Percentiles rank a stretch among this genome's conserved stretches.
Evolutionary conservation across 305 asterid species (phyloP).

Genomic region (Galium porrigens): DNA sequence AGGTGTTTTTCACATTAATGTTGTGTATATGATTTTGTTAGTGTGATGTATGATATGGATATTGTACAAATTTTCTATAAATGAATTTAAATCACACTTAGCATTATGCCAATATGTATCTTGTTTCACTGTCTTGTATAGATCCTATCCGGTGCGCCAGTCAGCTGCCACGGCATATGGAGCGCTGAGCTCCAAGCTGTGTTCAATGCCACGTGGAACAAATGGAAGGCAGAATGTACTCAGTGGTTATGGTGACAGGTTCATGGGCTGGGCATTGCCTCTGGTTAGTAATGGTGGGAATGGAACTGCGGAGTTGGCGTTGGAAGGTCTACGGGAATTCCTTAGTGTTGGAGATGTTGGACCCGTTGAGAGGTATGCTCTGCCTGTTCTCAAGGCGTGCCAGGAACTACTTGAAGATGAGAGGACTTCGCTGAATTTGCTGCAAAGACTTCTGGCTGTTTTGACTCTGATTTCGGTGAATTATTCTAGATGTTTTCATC

Average conservation of each 20-base stretch:
- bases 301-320: constrained; percentile 58
- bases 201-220: constrained; percentile 50
- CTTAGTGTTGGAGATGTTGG: constrained; percentile 77
- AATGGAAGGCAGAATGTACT: constrained; percentile 83
- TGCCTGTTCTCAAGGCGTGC: constrained; percentile 88
- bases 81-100: not conserved
- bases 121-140: constrained; percentile 21
- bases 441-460: constrained; percentile 61
- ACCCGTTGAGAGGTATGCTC: constrained; percentile 79
- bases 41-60: not conserved
- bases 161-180: constrained; percentile 89
- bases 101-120: not conserved
- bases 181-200: constrained; percentile 62
- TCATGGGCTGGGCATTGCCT: constrained; percentile 90
- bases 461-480: constrained; percentile 70
- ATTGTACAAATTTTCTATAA: not conserved
- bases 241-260: constrained; percentile 62
- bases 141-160: constrained; percentile 74
- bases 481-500: constrained; percentile 83
- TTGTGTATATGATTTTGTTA: not conserved
- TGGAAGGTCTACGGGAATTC: constrained; percentile 78
- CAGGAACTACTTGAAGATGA: constrained; percentile 98
- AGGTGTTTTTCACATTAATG: not conserved
- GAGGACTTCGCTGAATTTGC: constrained; percentile 70
- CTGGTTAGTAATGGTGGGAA: constrained; percentile 42